These are phyloP conservation scores for Ambrosiella cleistominuta DNA, from an alignment of 2,329 filamentous ascomycete genomes.

Conservation along the genomic window DNA sequence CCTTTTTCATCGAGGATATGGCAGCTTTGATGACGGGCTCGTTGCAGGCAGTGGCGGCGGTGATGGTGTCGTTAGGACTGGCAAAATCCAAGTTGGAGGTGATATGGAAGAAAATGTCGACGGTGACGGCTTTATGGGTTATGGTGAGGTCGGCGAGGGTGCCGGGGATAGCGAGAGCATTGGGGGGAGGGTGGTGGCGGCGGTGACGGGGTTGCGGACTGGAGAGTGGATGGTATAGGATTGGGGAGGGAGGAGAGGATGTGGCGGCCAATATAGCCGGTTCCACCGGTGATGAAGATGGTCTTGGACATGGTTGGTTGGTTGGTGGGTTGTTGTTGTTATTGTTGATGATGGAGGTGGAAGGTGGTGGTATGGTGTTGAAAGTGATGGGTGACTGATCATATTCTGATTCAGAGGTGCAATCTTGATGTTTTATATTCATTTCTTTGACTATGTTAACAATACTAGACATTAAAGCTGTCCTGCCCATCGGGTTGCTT, in stretches of 20 bases:
- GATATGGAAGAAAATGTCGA: constrained; percentile 28
- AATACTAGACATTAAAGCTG: too few species aligned
- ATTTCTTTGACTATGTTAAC: not conserved
- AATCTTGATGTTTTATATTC: constrained; percentile 1
- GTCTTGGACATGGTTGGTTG: constrained; percentile 3
- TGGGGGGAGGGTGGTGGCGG: constrained; percentile 22
- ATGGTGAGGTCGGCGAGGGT: constrained; percentile 24
- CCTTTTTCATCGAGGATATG: constrained; percentile 19
- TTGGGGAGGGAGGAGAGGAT: constrained; percentile 21
- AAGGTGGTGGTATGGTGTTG: not conserved
- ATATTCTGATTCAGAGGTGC: not conserved
- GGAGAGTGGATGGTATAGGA: constrained; percentile 26
- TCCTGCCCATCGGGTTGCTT: too few species aligned
- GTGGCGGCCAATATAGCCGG: constrained; percentile 23
- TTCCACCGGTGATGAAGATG: constrained; percentile 25
- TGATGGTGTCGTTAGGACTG: constrained; percentile 18
- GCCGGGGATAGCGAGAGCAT: constrained; percentile 24
- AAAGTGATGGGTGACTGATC: not conserved
- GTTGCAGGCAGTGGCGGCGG: constrained; percentile 18
- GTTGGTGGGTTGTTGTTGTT: not conserved
- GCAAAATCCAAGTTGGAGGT: constrained; percentile 21
- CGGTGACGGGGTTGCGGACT: constrained; percentile 21
- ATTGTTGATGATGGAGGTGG: not conserved
- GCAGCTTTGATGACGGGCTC: constrained; percentile 23
- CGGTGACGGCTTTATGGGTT: constrained; percentile 20